Base-by-base conservation (phyloP, 2,329 filamentous ascomycete species). In the Colletotrichum tropicale region DNA sequence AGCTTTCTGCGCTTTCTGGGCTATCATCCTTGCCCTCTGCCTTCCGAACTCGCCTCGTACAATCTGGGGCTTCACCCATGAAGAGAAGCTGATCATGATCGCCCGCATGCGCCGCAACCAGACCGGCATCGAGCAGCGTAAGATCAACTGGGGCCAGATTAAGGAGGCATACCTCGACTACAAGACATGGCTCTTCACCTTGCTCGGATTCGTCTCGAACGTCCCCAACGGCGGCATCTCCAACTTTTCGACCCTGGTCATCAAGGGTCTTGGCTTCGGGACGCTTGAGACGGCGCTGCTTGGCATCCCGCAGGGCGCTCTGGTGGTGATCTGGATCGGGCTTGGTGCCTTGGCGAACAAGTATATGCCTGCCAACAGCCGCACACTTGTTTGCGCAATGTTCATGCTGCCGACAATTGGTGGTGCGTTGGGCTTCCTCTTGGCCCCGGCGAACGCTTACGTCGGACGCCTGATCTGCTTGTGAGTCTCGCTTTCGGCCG, bases 201-300 rank as follows among this genome's bases (percentile, higher is more conserved):
- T 88, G 4, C 82, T 92, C 0, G 90, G 89, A 0, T 83, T 88
- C 38, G 87, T 91, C 72, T 86, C 86, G 76, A 91, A 91, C 77
- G 83, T 89, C 3, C 87, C 87, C 3, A 93, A 92, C 67, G 91
- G 91, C 6, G 91, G 90, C 34, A 91, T 92, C 71, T 88, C 87
- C 34, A 92, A 91, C 77, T 93, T 93, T 70, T 89, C 88, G 18
- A 85, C 90, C 0, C 86, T 93, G n/a, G 91, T 93, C 74, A 91
- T 92, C 78, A 80, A 89, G 75, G 90, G 90, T 0, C 88, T 92
- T 34, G 90, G 91, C 8, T 91, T 91, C 78, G 77, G 82, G 16
- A 83, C 81, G 0, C 77, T 86, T 15, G 77, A 84, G 30, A 86
- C 84, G 3, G 81, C 84, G 6, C 80, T 86, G 6, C 78, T 86